phyloP scores from a whole-genome alignment of 805 yeast genomes.

The Saccharomycopsis malanga region DNA sequence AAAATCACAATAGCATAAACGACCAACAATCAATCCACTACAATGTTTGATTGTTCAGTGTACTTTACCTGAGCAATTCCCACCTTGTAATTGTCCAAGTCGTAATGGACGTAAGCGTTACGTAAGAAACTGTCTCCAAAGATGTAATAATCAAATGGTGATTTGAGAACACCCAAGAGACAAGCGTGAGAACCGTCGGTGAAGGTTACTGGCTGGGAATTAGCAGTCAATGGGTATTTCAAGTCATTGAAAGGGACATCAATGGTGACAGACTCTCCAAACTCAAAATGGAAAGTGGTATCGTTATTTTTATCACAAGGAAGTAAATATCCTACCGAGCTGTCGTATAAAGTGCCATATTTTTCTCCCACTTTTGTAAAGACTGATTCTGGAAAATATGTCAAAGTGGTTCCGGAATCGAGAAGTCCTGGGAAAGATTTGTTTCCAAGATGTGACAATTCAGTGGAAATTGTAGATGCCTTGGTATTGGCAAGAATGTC shows the following conservation, averaged over 20 bases:
- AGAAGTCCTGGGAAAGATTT: constrained; percentile 32
- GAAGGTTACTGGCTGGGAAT: constrained; percentile 22
- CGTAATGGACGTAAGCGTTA: constrained; percentile 46
- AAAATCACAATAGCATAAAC: too few species aligned
- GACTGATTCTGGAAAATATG: constrained; percentile 36
- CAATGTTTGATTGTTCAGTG: constrained; percentile 22
- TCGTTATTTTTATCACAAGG: constrained; percentile 7
- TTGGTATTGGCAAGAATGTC: too few species aligned
- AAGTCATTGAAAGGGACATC: constrained; percentile 11
- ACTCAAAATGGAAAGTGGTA: constrained; percentile 2
- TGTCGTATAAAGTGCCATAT: constrained; percentile 7
- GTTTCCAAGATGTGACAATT: constrained; percentile 17
- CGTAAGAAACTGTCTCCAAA: constrained; percentile 41
- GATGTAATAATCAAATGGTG: constrained; percentile 21
- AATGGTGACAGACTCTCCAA: neutral
- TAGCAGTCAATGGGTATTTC: constrained; percentile 9
- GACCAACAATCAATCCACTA: neutral
- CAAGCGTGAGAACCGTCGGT: constrained; percentile 11
- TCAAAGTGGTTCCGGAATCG: constrained; percentile 38
- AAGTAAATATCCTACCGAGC: constrained; percentile 14
- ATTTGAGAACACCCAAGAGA: constrained; percentile 7
- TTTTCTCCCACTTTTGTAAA: constrained; percentile 25
- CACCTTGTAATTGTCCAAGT: constrained; percentile 48
- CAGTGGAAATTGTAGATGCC: neutral
- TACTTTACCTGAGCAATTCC: constrained; percentile 46